Base-by-base conservation (phyloP, 2,329 filamentous ascomycete species). In the Botrytis squamosa region DNA sequence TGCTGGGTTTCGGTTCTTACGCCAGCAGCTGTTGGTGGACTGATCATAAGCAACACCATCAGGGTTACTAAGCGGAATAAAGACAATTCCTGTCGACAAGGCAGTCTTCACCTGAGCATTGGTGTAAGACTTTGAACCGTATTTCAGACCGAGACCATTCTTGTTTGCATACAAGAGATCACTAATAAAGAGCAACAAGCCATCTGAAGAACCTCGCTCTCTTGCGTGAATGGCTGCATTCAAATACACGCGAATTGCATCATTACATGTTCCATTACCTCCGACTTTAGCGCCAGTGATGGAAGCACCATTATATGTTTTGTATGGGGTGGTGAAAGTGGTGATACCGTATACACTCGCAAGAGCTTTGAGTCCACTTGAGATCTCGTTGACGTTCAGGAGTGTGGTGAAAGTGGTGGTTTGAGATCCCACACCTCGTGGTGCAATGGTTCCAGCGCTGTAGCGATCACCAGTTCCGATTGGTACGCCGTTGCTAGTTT, bases 161-260 rank as follows among this genome's bases (percentile, higher is more conserved):
- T 85, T 84, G 76, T 86, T 83, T 29, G 88, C 88, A 65, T 84
- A 84, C 5, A 90, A 83, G 6, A 90, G 82, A 77, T 90, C 88
- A 0, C 86, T 82, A 44, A 89, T 82, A 81, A 88, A 89, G 82
- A 89, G 89, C 62, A 90, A 80, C 22, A 89, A 82, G 74, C 86
- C 83, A 77, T 90, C 88, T 0, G 88, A 84, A 0, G 85, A 86
- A 40, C 88, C 88, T 16, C 88, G 85, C 80, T 90, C 88, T 38
- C 88, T 86, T 14, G 88, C 86, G 77, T 90, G 88, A 65, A 89
- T 85, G 40, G 83, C 86, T 60, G 85, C 85, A 74, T 86, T 86
- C 73, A 90, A 81, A 78, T 87, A 87, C 42, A 88, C 84, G 52
- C 85, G 83, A 77, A 86, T 86, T 8, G 80, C 80, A 55, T 81